Base-by-base conservation (phyloP, 257 asterid species). In the Mentha longifolia region DNA sequence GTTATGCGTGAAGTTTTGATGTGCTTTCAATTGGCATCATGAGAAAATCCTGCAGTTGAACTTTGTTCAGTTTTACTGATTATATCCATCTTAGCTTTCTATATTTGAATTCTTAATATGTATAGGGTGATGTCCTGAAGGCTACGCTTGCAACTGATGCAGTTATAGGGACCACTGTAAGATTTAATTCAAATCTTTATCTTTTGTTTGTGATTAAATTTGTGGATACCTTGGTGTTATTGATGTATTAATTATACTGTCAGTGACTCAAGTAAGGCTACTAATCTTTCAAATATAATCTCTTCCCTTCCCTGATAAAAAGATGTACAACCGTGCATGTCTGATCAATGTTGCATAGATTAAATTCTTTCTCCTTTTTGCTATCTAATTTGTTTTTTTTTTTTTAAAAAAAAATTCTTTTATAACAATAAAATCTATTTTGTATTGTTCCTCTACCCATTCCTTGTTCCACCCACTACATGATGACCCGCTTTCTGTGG, bases 131-230 rank as follows among this genome's bases (percentile, higher is more conserved):
- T 79, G 92, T 88, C 68, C 87, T 94, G 85, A 94, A 94, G 87
- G 97, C 97, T 68, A 91, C 99, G 50, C 96, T 94, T 46, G 97
- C 79, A 71, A 91, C 96, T 56, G 97, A 94, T 85, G 97, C 97
- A 11, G 84, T 91, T 61, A 89, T 94, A 76, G 99, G 97, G 68
- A 55, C 85, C 72, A 88, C 86, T 39, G 98, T 94, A 76, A 84
- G 90, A 56, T 66, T 22, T 22, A 22, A 22, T 71, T 60, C 46
- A 11, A 35, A 43, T 56, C 51, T 70, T 35, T 73, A 46, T 45
- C 60, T 51, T 67, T 59, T 30, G 55, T 9, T 15, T 5, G 16
- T 30, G 11, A 9, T 62, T 31, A 16, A 39, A 68, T 72, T 50
- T 30, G 58, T 59, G 65, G 46, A 50, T 54, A 37, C 37, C 20